Conservation (phyloP, 139 green algal species). For the Zygnema cylindricum region DNA sequence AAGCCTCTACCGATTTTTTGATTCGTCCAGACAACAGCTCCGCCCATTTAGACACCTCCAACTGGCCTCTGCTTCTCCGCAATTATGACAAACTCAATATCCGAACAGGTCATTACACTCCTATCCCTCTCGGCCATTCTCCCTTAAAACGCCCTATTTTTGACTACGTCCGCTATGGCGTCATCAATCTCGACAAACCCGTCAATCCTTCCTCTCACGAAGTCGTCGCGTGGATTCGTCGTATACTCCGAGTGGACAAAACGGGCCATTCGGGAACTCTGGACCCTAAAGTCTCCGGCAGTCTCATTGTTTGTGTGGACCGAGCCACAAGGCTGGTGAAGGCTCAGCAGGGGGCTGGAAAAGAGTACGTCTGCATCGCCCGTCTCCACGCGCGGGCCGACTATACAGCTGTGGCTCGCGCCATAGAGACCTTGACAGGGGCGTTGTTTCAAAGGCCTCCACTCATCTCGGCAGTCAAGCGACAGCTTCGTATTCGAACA, state of each 20-base stretch:
- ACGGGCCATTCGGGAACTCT: slow-evolving; percentile 96
- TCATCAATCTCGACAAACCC: slow-evolving; percentile 98
- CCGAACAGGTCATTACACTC: slow-evolving; percentile 96
- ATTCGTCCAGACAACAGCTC: slow-evolving; percentile 70
- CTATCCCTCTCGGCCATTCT: slow-evolving; percentile 90
- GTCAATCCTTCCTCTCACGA: slow-evolving; percentile 96
- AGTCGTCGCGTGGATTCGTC: slow-evolving; percentile 94
- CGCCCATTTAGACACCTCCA: slow-evolving; percentile 86
- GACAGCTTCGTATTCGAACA: slow-evolving; percentile 95
- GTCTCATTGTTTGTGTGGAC: slow-evolving; percentile 97
- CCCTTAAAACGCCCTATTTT: slow-evolving; percentile 85
- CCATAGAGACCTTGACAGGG: slow-evolving; percentile 76
- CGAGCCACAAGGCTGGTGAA: slow-evolving; percentile 98
- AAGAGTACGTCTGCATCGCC: slow-evolving; percentile 96
- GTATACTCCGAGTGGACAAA: slow-evolving; percentile 98
- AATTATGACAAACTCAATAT: slow-evolving; percentile 78
- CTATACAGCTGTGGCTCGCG: slow-evolving; percentile 72
- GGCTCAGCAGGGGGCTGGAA: slow-evolving; percentile 95
- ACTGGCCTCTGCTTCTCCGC: slow-evolving; percentile 96
- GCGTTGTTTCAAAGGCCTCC: slow-evolving; percentile 95
- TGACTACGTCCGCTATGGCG: slow-evolving; percentile 95
- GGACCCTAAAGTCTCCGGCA: slow-evolving; percentile 94
- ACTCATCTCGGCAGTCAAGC: slow-evolving; percentile 98
- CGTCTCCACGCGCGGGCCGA: slow-evolving; percentile 74
- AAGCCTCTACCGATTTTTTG: slow-evolving; percentile 62